Evolutionary conservation across 1,139 yeast species (phyloP).

Genomic region (Pichia sp.): DNA sequence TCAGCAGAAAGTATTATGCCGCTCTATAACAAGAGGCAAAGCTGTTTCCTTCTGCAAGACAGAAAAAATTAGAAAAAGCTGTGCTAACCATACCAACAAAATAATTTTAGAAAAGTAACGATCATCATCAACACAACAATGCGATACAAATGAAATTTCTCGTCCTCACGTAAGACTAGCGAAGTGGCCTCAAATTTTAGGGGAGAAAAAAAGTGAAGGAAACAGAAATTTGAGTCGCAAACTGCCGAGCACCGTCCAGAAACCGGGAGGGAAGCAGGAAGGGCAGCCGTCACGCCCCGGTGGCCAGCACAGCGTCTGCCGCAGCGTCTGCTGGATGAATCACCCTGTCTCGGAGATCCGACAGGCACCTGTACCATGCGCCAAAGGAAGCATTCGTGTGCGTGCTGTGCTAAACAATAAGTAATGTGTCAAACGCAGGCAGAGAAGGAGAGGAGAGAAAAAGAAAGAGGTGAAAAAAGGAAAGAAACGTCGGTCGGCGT

Average conservation of each 20-base stretch:
- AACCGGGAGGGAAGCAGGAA: background rate
- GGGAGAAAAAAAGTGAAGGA: background rate
- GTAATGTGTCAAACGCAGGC: too few relatives aligned
- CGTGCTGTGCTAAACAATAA: too few relatives aligned
- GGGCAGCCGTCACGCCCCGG: too few relatives aligned
- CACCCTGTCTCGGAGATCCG: too few relatives aligned
- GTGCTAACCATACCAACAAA: background rate
- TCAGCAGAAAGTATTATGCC: background rate
- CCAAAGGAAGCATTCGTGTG: too few relatives aligned
- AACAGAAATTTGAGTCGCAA: background rate
- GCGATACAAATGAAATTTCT: background rate
- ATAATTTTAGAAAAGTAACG: background rate
- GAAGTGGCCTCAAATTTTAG: background rate
- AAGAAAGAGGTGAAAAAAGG: too few relatives aligned
- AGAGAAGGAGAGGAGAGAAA: too few relatives aligned
- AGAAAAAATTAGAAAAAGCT: background rate
- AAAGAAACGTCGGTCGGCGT: too few relatives aligned
- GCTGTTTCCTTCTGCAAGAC: background rate
- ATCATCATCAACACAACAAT: background rate
- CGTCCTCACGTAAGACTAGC: background rate
- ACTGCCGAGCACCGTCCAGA: background rate
- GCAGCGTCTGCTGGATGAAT: too few relatives aligned
- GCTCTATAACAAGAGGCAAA: background rate
- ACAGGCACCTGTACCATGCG: too few relatives aligned
- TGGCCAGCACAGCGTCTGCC: too few relatives aligned